Conservation (phyloP, 768 basidiomycete genomes). For the Lentinula lateritia region DNA sequence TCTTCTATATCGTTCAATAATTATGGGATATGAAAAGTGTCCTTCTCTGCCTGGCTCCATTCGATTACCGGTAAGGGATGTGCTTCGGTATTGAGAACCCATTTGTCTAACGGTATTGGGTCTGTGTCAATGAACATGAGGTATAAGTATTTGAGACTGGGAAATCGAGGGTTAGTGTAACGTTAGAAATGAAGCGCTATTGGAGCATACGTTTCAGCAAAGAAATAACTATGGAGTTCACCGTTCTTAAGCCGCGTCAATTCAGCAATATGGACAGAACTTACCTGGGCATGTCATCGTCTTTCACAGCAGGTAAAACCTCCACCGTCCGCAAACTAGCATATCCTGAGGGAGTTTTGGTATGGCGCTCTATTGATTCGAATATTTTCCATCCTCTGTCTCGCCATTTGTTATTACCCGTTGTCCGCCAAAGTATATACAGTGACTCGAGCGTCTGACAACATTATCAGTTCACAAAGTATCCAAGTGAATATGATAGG, state of each 20-base stretch:
- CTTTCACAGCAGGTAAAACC: slow-evolving; percentile 26
- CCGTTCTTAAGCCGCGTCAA: background rate
- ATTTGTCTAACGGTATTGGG: slow-evolving; percentile 46
- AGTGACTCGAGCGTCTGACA: slow-evolving; percentile 66
- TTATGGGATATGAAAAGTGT: slow-evolving; percentile 1
- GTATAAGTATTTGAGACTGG: slow-evolving; percentile 68
- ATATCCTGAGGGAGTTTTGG: slow-evolving; percentile 58
- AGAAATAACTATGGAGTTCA: slow-evolving; percentile 32
- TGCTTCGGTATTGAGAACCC: slow-evolving; percentile 68
- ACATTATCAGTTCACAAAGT: slow-evolving; percentile 1
- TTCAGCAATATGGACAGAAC: slow-evolving; percentile 15
- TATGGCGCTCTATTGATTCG: slow-evolving; percentile 54
- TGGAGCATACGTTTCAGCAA: slow-evolving; percentile 43
- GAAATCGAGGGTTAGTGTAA: background rate
- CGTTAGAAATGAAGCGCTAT: background rate
- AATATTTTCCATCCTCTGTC: slow-evolving; percentile 69
- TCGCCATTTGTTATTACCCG: slow-evolving; percentile 65
- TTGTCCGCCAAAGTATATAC: slow-evolving; percentile 66
- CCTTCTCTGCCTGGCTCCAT: slow-evolving; percentile 5
- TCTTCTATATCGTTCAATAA: background rate
- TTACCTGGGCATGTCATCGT: slow-evolving; percentile 73
- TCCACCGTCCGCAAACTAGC: slow-evolving; percentile 51
- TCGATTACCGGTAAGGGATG: slow-evolving; percentile 70
- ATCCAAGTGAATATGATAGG: background rate
- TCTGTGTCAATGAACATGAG: slow-evolving; percentile 65